A percentile compares a stretch with the other conserved stretches of the same genome.
Evolutionary conservation across 768 basidiomycete species (phyloP).

Genomic region (Pilatotrama ljubarskyi): DNA sequence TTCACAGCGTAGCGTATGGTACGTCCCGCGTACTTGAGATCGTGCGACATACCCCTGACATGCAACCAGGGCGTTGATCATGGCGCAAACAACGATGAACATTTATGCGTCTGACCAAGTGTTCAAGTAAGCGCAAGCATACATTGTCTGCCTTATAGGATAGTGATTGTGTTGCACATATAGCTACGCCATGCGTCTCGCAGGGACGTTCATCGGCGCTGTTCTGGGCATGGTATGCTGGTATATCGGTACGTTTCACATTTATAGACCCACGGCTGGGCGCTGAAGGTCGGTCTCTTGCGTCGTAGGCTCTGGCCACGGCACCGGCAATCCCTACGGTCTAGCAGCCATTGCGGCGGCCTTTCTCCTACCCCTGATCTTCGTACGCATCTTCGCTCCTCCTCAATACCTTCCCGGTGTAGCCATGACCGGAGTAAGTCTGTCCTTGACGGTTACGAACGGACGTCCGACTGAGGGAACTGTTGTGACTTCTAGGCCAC

Average conservation of each 20-base stretch:
- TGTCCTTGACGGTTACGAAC: background rate
- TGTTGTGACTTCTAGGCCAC: constrained; percentile 35
- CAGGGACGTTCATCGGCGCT: constrained; percentile 50
- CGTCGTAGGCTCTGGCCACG: constrained; percentile 39
- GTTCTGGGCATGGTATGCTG: constrained; percentile 49
- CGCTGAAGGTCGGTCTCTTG: background rate
- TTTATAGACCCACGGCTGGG: background rate
- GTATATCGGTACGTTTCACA: constrained; percentile 42
- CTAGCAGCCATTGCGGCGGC: constrained; percentile 49
- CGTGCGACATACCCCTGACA: background rate
- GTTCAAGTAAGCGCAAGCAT: constrained; percentile 38
- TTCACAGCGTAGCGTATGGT: constrained; percentile 48
- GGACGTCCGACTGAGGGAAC: background rate
- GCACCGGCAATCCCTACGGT: constrained; percentile 57
- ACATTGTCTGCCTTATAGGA: background rate
- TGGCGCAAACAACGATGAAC: constrained; percentile 59
- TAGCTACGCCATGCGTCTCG: constrained; percentile 45
- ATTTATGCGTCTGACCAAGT: constrained; percentile 61
- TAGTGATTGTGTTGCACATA: background rate
- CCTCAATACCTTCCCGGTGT: constrained; percentile 39
- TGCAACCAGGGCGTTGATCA: constrained; percentile 51
- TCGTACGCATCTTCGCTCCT: constrained; percentile 49
- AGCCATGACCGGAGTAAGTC: constrained; percentile 40
- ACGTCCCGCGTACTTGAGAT: background rate
- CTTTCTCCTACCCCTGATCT: constrained; percentile 48